phyloP scores from a whole-genome alignment of 108 stramenopile species.

The Seminavis robusta region DNA sequence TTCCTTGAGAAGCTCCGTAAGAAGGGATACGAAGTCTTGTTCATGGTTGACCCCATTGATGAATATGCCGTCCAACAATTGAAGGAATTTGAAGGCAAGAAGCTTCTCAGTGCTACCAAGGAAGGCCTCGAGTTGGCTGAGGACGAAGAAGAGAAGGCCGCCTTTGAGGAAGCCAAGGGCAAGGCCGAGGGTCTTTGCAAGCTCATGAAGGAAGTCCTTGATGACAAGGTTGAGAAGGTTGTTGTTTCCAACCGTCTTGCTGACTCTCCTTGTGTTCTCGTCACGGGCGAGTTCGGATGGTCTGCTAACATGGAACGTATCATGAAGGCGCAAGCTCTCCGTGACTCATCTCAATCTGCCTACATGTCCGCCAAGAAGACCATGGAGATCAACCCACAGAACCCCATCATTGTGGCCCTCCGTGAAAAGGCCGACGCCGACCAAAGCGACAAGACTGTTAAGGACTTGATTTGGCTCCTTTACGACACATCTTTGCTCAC shows the following conservation, averaged over 20 bases:
- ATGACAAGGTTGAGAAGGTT: constrained; percentile 99
- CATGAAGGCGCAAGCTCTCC: constrained; percentile 99
- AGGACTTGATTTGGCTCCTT: constrained; percentile 99
- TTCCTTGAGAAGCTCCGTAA: constrained; percentile 99
- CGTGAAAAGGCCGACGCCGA: constrained; percentile 99
- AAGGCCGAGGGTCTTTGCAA: constrained; percentile 98
- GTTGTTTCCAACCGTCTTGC: constrained; percentile 98
- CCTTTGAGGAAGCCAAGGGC: constrained; percentile 98
- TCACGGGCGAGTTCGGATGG: constrained; percentile 99
- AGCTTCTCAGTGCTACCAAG: constrained; percentile 99
- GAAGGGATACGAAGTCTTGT: constrained; percentile 99
- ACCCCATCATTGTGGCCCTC: constrained; percentile 97
- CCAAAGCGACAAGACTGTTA: constrained; percentile 99
- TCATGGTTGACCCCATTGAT: constrained; percentile 99
- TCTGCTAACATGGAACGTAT: constrained; percentile 99
- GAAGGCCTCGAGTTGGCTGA: constrained; percentile 94
- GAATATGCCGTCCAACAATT: constrained; percentile 99
- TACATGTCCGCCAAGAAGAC: constrained; percentile 99
- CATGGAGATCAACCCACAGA: constrained; percentile 99
- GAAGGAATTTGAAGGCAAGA: constrained; percentile 99
- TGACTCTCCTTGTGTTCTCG: constrained; percentile 97
- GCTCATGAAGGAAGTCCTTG: constrained; percentile 99
- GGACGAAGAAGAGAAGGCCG: constrained; percentile 98
- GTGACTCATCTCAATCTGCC: constrained; percentile 94
- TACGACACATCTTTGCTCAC: constrained; percentile 99